Evolutionary conservation across 2,329 filamentous ascomycete species (phyloP).

Genomic region (Cercospora sesami): DNA sequence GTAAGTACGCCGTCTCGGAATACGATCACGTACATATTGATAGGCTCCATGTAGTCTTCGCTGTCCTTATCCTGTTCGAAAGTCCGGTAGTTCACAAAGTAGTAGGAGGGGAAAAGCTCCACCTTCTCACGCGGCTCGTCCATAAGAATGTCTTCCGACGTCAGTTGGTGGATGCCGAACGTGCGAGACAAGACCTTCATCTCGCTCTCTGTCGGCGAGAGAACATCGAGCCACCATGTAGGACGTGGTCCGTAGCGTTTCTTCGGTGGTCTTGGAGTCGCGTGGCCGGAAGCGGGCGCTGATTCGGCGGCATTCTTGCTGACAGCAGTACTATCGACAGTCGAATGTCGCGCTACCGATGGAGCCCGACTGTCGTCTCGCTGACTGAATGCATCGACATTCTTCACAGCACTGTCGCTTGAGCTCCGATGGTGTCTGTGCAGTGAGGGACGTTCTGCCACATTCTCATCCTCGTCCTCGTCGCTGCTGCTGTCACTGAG

Average conservation of each 20-base stretch:
- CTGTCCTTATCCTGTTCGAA: slow-evolving; percentile 93
- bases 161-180: slow-evolving; percentile 94
- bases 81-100: slow-evolving; percentile 97
- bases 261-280: slow-evolving; percentile 34
- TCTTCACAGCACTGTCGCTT: slow-evolving; percentile 11
- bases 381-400: slow-evolving; percentile 10
- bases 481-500: slow-evolving; percentile 67
- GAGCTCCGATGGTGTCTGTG: slow-evolving; percentile 2
- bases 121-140: slow-evolving; percentile 98
- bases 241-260: slow-evolving; percentile 71
- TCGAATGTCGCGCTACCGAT: slow-evolving; percentile 15
- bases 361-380: slow-evolving; percentile 6
- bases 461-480: slow-evolving; percentile 42
- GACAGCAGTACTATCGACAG: slow-evolving; percentile 8
- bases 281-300: slow-evolving; percentile 25
- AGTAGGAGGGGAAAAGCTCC: slow-evolving; percentile 94
- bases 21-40: slow-evolving; percentile 97
- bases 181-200: slow-evolving; percentile 92
- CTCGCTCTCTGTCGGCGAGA: slow-evolving; percentile 87
- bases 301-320: slow-evolving; percentile 20
- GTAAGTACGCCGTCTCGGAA: slow-evolving; percentile 94
- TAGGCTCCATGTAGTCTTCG: slow-evolving; percentile 87
- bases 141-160: slow-evolving; percentile 94
- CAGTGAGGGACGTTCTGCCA: slow-evolving; percentile 40
- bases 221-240: slow-evolving; percentile 94